Evolutionary conservation across 1,284 basidiomycete genomes (phyloP), one percentile per base, ranked within the genome.

Genomic region (Naganishia sp.): DNA sequence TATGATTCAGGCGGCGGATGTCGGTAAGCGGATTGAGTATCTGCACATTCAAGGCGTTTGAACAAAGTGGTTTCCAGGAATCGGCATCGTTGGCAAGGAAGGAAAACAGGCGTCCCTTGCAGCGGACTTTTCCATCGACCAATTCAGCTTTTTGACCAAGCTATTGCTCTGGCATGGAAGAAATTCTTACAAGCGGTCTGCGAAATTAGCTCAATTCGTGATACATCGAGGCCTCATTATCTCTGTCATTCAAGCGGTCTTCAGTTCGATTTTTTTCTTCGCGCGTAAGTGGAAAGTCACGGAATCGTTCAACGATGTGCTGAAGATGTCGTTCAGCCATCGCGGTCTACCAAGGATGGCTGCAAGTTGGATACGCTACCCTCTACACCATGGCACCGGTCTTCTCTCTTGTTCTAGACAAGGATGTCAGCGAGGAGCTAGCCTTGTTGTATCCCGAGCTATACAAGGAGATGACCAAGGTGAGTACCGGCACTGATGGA

Each of bases 361-460:
- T 99, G 48, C 90, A 98, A 88, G 92, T 91, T 16, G 96, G 96
- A 10, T 99, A 99, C 79, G 94, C 96, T 10, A 99, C 96, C 0
- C 83, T 94, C 13, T 99, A 98, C 77, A 98, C 96, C 1, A 98
- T 98, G 94, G 93, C 94, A 0, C 95, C 95, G 0, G 95, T 98
- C 6, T 98, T 98, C 79, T 97, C 93, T 53, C 84, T 99, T 55
- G 96, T 99, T 1, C 83, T 99, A 60, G 96, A 99, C 78, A 86
- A 88, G 53, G 96, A 99, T 77, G 92, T 99, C 54, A 97, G 87
- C 77, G 94, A 97, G 77, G 94, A 98, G 78, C 80, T 98, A 63
- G 94, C 96, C 0, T 80, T 99, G 70, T 83, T 97, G 63, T 99
- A 99, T 79, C 96, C 96, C 0, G 96, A 99, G 80, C 80, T 99